Conservation (phyloP, 192 early-diverging fungal species). For the Coemansia sp. region DNA sequence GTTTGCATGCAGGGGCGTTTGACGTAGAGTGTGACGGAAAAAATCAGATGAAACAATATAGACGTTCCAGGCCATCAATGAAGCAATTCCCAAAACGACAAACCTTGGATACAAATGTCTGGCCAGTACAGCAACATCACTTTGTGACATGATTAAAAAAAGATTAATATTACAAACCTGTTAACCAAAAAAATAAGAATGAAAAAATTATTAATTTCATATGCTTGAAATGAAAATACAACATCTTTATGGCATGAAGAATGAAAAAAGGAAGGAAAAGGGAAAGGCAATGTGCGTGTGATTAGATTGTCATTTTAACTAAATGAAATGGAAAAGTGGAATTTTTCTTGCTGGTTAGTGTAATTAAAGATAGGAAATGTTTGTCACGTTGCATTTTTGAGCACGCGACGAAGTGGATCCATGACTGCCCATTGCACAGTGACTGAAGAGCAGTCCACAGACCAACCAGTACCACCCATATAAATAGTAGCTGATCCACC, state of each 20-base stretch:
- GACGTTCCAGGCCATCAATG: conserved; percentile 77
- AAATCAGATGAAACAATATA: conserved; percentile 73
- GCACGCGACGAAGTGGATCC: conserved; percentile 36
- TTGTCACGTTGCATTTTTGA: conserved; percentile 9
- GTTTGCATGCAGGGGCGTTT: conserved; percentile 58
- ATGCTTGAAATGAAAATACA: not conserved
- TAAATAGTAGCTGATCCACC: conserved; percentile 38
- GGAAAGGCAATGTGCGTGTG: not conserved
- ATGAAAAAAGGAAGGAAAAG: not conserved
- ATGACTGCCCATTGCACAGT: conserved; percentile 38
- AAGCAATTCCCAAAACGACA: conserved; percentile 64
- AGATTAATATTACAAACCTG: too few relatives aligned
- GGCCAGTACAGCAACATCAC: too few relatives aligned
- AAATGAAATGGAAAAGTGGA: not conserved
- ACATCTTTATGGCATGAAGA: not conserved
- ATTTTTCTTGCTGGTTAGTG: too few relatives aligned
- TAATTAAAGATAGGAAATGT: too few relatives aligned
- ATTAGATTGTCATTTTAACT: too few relatives aligned
- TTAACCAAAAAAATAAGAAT: not conserved
- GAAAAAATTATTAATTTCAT: not conserved
- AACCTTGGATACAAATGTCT: too few relatives aligned
- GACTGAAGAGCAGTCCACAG: conserved; percentile 40
- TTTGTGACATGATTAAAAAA: too few relatives aligned
- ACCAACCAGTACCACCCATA: conserved; percentile 36
- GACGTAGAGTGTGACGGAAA: conserved; percentile 58